Base-by-base conservation (phyloP, 1,284 basidiomycete genomes). In the Puccinia novopanici region DNA sequence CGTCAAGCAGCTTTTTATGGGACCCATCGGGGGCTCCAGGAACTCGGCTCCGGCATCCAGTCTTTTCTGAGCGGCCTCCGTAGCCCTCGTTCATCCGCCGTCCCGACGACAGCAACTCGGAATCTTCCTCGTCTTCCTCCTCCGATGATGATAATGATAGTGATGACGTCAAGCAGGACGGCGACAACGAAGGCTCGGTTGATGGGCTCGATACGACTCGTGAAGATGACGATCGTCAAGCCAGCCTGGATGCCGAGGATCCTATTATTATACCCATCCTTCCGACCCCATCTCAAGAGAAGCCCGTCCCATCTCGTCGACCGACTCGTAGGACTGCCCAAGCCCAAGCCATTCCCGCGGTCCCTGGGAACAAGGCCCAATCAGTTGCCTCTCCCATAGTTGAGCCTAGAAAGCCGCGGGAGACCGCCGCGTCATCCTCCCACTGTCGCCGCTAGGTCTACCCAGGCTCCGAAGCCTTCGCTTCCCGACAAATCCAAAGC, bases 1-100 rank as follows among this genome's bases (percentile, higher is more conserved):
- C 63, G 40, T 67, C 42, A 67, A 67, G 12, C 40, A 45, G 42
- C 63, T 67, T 42, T 67, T 67, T n/a, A 34, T 61, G 59, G 55
- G 24, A 8, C 55, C 55, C 4, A 27, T 15, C 10, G 52, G 10
- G 22, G 42, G 8, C 42, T 45, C 42, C 42, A 45, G 42, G 42
- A 45, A 6, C 42, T 45, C 15, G 42, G 42, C 42, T 45, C 50
- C 10, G 19, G 24, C 27, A 57, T 30, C 19, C 55, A 57, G 13
- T 15, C 52, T 5, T 54, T 54, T n/a, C 22, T 54, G 5, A 54
- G 22, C 22, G 52, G 52, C 17, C 52, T 54, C 22, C 52, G 52
- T n/a, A 54, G 52, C 22, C 52, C 52, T 54, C 13, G 22, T 19
- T 54, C 22, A 19, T 54, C 52, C 17, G 52, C 52, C 4, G 52